Evolutionary conservation across 345 rosid species (phyloP).

Genomic region (Eutrema yunnanense): DNA sequence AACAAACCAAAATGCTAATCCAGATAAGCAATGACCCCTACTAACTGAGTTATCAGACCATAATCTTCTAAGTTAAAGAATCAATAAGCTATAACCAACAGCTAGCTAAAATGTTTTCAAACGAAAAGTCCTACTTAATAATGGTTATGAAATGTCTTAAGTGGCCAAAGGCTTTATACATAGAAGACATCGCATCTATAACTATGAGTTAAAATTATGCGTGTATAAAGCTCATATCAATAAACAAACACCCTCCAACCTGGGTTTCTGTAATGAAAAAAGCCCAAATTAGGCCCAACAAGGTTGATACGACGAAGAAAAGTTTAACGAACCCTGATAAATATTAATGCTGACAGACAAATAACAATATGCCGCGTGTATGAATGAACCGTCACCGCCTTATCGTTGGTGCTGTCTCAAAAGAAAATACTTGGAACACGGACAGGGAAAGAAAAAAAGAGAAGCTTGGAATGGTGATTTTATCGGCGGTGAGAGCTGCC

Average conservation of each 20-base stretch:
- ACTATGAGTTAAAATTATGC: too few relatives aligned
- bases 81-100: not conserved
- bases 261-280: not conserved
- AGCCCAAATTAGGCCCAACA: not conserved
- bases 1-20: not conserved
- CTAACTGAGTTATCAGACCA: not conserved
- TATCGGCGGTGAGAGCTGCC: conserved; percentile 50
- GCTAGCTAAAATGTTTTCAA: not conserved
- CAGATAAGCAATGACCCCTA: not conserved
- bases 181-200: too few relatives aligned
- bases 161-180: not conserved
- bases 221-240: too few relatives aligned
- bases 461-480: conserved; percentile 28
- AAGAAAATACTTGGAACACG: not conserved
- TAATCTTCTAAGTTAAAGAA: not conserved
- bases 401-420: conserved; percentile 2
- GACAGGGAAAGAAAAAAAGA: too few relatives aligned
- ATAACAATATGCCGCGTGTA: not conserved
- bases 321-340: not conserved
- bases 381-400: not conserved
- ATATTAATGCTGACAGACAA: not conserved
- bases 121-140: not conserved
- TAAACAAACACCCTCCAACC: too few relatives aligned
- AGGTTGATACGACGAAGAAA: not conserved
- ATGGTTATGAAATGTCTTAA: not conserved